Percentiles rank a stretch among this genome's conserved stretches.
phyloP scores from a whole-genome alignment of 179 eudicot genomes.

The Amaranthus tricolor region DNA sequence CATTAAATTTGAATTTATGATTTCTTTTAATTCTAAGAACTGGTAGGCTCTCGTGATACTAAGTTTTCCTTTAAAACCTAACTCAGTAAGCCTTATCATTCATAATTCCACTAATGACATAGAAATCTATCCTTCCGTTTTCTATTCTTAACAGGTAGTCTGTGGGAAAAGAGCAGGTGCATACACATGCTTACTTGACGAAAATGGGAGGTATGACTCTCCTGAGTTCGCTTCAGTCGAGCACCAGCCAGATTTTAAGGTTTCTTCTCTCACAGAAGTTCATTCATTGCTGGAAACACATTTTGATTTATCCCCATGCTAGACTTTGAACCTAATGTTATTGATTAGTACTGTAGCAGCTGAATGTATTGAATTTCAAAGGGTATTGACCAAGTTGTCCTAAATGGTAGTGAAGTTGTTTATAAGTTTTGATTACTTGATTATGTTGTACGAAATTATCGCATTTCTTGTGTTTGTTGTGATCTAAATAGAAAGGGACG shows the following conservation, averaged over 20 bases:
- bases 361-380: background rate
- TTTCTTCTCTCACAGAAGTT: slow-evolving; percentile 62
- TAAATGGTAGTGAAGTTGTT: too few species aligned
- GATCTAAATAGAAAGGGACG: too few species aligned
- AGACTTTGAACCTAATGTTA: background rate
- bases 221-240: slow-evolving; percentile 51
- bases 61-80: too few species aligned
- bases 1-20: too few species aligned
- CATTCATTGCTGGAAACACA: slow-evolving; percentile 43
- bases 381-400: too few species aligned
- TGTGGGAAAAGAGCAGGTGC: slow-evolving; percentile 88
- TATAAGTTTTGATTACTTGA: too few species aligned
- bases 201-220: slow-evolving; percentile 71
- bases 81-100: too few species aligned
- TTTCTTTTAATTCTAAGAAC: too few species aligned
- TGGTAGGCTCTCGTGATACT: too few species aligned
- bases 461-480: too few species aligned
- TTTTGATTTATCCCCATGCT: slow-evolving; percentile 54
- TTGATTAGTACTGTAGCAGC: slow-evolving; percentile 1
- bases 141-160: slow-evolving; percentile 49
- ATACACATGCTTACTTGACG: slow-evolving; percentile 72
- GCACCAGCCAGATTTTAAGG: slow-evolving; percentile 67
- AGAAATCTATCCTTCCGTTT: background rate
- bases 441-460: too few species aligned
- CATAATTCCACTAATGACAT: too few species aligned